Evolutionary conservation across 2,329 filamentous ascomycete genomes (phyloP).

Genomic region (Fusarium sp.): DNA sequence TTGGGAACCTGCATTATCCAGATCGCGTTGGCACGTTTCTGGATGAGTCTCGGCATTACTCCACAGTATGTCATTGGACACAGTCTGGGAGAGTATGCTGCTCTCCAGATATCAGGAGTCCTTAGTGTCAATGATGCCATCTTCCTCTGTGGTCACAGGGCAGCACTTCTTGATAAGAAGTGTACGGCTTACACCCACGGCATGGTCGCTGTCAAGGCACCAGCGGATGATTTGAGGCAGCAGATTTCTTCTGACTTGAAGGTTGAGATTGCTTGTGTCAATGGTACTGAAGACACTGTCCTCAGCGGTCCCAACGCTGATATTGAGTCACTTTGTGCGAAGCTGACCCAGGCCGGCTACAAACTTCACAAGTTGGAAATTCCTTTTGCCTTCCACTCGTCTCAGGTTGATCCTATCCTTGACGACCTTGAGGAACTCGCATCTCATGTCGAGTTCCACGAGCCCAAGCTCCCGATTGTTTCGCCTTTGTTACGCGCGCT

Average conservation of each 20-base stretch:
- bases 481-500: constrained; percentile 51
- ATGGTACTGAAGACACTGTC: constrained; percentile 80
- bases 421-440: constrained; percentile 67
- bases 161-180: neutral
- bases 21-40: constrained; percentile 41
- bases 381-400: constrained; percentile 67
- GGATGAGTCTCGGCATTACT: constrained; percentile 55
- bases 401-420: constrained; percentile 66
- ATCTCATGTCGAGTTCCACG: constrained; percentile 53
- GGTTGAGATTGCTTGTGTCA: constrained; percentile 76
- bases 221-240: neutral
- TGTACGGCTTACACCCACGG: constrained; percentile 21
- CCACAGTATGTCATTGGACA: constrained; percentile 61
- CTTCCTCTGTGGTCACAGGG: constrained; percentile 66
- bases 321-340: constrained; percentile 57
- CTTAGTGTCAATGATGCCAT: constrained; percentile 72
- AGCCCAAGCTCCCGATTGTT: constrained; percentile 63
- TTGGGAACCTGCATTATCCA: neutral
- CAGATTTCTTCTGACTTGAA: constrained; percentile 50
- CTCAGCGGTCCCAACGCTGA: constrained; percentile 63
- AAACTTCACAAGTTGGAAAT: constrained; percentile 62
- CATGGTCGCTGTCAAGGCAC: constrained; percentile 32
- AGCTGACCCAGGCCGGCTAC: constrained; percentile 53
- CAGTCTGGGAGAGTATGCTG: constrained; percentile 55
- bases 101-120: constrained; percentile 71